Conservation (phyloP, 2,329 filamentous ascomycete species). For the Ampelomyces quisqualis region DNA sequence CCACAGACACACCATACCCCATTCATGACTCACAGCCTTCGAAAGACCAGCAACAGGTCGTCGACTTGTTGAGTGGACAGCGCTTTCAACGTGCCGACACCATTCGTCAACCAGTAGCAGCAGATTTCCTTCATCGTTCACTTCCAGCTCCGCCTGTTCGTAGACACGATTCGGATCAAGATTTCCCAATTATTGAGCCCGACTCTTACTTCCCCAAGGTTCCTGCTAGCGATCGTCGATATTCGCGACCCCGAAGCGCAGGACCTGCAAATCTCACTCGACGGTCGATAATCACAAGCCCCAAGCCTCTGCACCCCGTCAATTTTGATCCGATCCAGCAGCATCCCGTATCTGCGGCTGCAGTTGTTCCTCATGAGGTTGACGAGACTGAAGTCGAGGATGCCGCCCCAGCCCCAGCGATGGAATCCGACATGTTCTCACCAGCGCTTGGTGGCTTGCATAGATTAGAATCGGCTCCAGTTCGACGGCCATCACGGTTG, state of each 20-base stretch:
- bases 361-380: not conserved
- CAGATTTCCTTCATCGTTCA: constrained; percentile 6
- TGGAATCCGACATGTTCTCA: constrained; percentile 9
- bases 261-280: not conserved
- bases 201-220: constrained; percentile 3
- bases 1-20: not conserved
- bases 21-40: not conserved
- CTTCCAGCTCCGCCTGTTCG: constrained; percentile 1
- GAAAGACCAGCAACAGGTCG: not conserved
- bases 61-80: constrained; percentile 1
- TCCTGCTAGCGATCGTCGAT: not conserved
- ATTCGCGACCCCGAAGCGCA: not conserved
- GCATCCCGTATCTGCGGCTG: not conserved
- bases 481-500: constrained; percentile 3
- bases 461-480: not conserved
- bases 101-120: constrained; percentile 5
- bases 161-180: constrained; percentile 6
- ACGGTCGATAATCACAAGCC: not conserved
- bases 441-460: constrained; percentile 11
- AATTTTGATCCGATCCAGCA: not conserved
- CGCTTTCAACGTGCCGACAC: not conserved
- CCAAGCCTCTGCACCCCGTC: not conserved
- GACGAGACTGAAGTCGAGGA: not conserved
- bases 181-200: constrained; percentile 6
- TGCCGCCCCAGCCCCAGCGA: constrained; percentile 1